A percentile compares a stretch with the other conserved stretches of the same genome.
These are phyloP conservation scores for Silene coronaria DNA, from an alignment of 179 eudicot genomes.

Conservation along the genomic window DNA sequence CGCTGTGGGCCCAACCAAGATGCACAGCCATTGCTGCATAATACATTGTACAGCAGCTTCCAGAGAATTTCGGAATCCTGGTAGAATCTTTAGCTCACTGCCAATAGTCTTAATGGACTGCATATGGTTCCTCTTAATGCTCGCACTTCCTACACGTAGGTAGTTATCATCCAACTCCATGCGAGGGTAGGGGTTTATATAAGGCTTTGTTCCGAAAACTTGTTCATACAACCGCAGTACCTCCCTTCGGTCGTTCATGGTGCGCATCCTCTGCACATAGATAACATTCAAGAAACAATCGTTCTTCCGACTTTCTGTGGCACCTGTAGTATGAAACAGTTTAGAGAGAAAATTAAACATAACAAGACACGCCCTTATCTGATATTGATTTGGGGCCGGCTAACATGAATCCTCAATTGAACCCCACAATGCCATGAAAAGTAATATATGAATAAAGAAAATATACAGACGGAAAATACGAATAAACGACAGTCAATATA, in stretches of 20 bases:
- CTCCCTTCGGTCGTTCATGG: slow-evolving; percentile 60
- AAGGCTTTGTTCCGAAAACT: slow-evolving; percentile 56
- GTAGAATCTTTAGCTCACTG: slow-evolving; percentile 61
- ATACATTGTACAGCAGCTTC: slow-evolving; percentile 78
- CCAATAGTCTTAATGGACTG: slow-evolving; percentile 34
- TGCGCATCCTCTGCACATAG: slow-evolving; percentile 93
- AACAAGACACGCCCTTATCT: too few relatives aligned
- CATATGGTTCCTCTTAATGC: slow-evolving; percentile 45
- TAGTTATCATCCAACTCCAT: slow-evolving; percentile 56
- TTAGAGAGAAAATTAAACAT: background rate
- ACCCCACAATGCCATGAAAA: too few relatives aligned
- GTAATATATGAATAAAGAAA: too few relatives aligned
- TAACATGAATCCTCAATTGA: too few relatives aligned
- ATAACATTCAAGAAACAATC: slow-evolving; percentile 66
- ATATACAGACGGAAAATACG: too few relatives aligned
- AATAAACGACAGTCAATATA: too few relatives aligned
- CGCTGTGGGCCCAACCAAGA: slow-evolving; percentile 81
- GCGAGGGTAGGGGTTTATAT: slow-evolving; percentile 59
- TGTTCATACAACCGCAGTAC: slow-evolving; percentile 58
- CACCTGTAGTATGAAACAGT: slow-evolving; percentile 36
- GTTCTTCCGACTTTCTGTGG: slow-evolving; percentile 41
- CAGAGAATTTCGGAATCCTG: slow-evolving; percentile 56
- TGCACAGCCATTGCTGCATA: slow-evolving; percentile 76
- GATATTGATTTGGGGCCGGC: too few relatives aligned
- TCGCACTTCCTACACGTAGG: slow-evolving; percentile 51